Evolutionary conservation across 176 grass and related monocot species (phyloP).

Genomic region (Zea luxurians): DNA sequence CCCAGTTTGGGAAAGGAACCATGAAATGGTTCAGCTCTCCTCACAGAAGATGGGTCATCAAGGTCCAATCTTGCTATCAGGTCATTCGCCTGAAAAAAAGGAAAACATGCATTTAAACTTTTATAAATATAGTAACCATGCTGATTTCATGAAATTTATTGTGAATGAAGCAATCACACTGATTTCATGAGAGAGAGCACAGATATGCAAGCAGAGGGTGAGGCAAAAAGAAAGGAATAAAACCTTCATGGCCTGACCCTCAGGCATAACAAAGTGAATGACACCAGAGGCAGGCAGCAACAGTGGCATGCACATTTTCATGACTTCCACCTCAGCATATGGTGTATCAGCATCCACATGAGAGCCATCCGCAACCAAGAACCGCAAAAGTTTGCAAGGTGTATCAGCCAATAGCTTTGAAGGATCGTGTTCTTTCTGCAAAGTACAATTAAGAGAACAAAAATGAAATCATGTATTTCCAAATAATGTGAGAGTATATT

Average conservation of each 20-base stretch:
- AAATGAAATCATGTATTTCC: conserved; percentile 8
- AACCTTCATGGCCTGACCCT: conserved; percentile 98
- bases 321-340: conserved; percentile 98
- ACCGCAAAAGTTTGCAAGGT: conserved; percentile 96
- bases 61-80: conserved; percentile 93
- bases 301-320: conserved; percentile 99
- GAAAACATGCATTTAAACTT: conserved; percentile 17
- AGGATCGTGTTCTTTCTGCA: conserved; percentile 97
- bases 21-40: conserved; percentile 88
- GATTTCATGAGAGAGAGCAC: not conserved
- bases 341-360: conserved; percentile 89
- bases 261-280: conserved; percentile 88
- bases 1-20: conserved; percentile 90
- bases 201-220: not conserved
- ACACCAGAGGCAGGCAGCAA: conserved; percentile 88
- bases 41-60: conserved; percentile 93
- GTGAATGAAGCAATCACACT: conserved; percentile 19
- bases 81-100: conserved; percentile 62
- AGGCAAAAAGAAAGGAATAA: not conserved
- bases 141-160: not conserved
- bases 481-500: conserved; percentile 8
- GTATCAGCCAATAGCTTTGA: conserved; percentile 96
- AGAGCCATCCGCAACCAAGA: conserved; percentile 87
- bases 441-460: conserved; percentile 32
- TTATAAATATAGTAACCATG: conserved; percentile 21